Conservation (phyloP, 129 eudicot species). For the Arctium lappa region DNA sequence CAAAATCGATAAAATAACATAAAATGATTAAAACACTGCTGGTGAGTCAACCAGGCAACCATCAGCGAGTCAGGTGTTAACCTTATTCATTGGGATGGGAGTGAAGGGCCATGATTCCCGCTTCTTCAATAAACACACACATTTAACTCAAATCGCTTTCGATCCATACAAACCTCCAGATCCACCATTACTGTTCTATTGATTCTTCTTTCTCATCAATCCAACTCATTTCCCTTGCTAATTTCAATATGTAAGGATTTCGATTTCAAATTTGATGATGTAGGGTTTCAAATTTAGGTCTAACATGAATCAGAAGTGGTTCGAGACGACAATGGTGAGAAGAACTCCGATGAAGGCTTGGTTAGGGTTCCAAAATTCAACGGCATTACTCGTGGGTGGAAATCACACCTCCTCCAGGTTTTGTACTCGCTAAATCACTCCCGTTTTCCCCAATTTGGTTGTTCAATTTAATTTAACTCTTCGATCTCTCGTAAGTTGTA, state of each 20-base stretch:
- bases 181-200: not conserved
- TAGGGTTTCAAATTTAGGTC: not conserved
- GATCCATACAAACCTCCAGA: not conserved
- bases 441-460: constrained; percentile 4
- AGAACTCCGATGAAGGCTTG: constrained; percentile 60
- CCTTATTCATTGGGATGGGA: constrained; percentile 14
- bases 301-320: constrained; percentile 26
- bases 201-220: not conserved
- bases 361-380: constrained; percentile 69
- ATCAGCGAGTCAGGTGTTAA: not conserved
- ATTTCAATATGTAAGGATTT: not conserved
- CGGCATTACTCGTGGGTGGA: constrained; percentile 87
- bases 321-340: constrained; percentile 34
- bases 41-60: constrained; percentile 4
- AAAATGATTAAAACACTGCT: no score
- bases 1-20: no score
- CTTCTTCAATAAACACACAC: not conserved
- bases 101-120: constrained; percentile 13
- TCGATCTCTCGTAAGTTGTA: constrained; percentile 5
- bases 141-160: not conserved
- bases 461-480: constrained; percentile 7
- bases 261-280: constrained; percentile 8
- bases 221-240: not conserved
- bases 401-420: constrained; percentile 95
- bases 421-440: constrained; percentile 65